Percentiles rank a stretch among this genome's conserved stretches.
phyloP scores from a whole-genome alignment of 2,329 filamentous ascomycete species.

The Sphaerulina vaccinii region DNA sequence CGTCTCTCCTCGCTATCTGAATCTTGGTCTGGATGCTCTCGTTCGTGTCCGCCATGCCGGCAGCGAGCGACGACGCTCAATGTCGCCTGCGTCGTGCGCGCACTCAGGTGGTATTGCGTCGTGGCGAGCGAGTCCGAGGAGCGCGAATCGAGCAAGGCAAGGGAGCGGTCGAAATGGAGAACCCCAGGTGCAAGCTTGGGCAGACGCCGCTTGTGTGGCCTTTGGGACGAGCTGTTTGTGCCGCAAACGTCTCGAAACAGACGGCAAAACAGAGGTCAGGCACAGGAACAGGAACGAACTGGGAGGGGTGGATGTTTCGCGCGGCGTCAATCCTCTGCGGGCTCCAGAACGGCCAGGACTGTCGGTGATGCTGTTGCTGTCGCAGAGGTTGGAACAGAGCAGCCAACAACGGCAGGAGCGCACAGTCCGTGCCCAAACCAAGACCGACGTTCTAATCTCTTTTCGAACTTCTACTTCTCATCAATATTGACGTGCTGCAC shows the following conservation, averaged over 20 bases:
- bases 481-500: background rate
- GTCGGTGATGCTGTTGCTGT: slow-evolving; percentile 2
- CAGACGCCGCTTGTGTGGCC: slow-evolving; percentile 5
- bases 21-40: slow-evolving; percentile 62
- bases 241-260: slow-evolving; percentile 13
- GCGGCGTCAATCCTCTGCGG: slow-evolving; percentile 8
- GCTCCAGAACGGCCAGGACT: background rate
- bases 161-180: slow-evolving; percentile 13
- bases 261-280: slow-evolving; percentile 4
- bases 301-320: slow-evolving; percentile 2
- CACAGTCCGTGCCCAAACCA: background rate
- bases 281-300: slow-evolving; percentile 11
- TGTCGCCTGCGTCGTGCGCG: slow-evolving; percentile 11
- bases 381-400: background rate
- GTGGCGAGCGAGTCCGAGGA: slow-evolving; percentile 1
- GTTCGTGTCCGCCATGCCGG: slow-evolving; percentile 50
- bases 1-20: slow-evolving; percentile 96
- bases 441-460: background rate
- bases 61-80: slow-evolving; percentile 23
- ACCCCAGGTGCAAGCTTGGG: slow-evolving; percentile 13
- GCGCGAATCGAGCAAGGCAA: slow-evolving; percentile 11
- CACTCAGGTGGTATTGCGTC: slow-evolving; percentile 11
- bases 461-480: background rate
- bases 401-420: slow-evolving; percentile 1
- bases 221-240: slow-evolving; percentile 11